phyloP scores from a whole-genome alignment of 495 filamentous ascomycete genomes.

The Paragyromitra xinjiangensis region DNA sequence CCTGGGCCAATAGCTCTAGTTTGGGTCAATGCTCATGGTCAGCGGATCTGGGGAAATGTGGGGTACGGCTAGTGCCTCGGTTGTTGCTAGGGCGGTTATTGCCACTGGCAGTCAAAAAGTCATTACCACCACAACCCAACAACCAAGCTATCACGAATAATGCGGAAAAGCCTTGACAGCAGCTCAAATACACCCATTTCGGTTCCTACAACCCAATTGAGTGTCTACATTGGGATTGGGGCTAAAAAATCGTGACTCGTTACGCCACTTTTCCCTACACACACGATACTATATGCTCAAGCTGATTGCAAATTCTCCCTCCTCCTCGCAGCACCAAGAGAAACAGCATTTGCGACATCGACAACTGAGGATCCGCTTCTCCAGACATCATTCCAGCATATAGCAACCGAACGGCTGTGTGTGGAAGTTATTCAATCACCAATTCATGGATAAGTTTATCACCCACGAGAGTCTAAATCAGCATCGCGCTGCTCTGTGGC shows the following conservation, averaged over 20 bases:
- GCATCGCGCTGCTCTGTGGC: neutral
- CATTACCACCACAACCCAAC: neutral
- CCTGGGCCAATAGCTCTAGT: neutral
- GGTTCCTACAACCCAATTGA: neutral
- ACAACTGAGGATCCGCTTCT: neutral
- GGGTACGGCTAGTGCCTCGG: neutral
- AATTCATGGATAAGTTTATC: neutral
- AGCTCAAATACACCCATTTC: neutral
- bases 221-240: neutral
- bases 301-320: neutral
- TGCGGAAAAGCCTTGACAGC: neutral
- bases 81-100: constrained; percentile 10
- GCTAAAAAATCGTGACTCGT: neutral
- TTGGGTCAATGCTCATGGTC: neutral
- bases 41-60: neutral
- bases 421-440: neutral
- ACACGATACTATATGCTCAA: neutral
- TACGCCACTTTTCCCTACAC: neutral
- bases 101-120: neutral
- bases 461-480: neutral
- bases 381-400: neutral
- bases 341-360: neutral
- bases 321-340: no score
- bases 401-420: neutral
- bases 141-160: neutral